Evolutionary conservation across 768 basidiomycete genomes (phyloP), one percentile per base, ranked within the genome.

Genomic region (Macrolepiota fuliginosa): DNA sequence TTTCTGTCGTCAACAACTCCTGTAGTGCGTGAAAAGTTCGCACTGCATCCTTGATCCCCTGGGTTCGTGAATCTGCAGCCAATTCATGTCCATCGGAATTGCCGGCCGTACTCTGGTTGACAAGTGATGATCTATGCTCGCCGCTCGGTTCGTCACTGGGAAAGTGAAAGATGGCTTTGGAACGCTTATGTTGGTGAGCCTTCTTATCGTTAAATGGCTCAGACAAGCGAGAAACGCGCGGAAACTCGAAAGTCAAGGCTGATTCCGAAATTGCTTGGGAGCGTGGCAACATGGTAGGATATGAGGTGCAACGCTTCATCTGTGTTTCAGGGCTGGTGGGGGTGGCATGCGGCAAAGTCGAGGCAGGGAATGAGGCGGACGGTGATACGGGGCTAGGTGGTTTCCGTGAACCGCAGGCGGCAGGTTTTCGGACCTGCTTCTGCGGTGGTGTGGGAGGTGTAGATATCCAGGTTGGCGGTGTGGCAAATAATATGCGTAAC

Each of bases 1-100:
- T 77, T 77, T 98, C 96, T 0, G 94, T 96, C 61, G 84, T 79
- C 25, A 98, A 80, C 42, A 98, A 77, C 74, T 98, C 96, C 65
- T 86, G 80, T 54, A 98, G 82, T 5, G 93, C 90, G 68, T 97
- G 89, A 64, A 83, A 88, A 58, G 77, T 81, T 53, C 85, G 71
- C 13, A 78, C 65, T 37, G 77, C 69, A 52, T 88, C 86, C 66
- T 81, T 84, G 42, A 62, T 63, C 64, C 71, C 76, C 60, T 75
- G 74, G 22, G 39, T 50, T 69, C 70, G 66, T 68, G 71, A 32
- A 57, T 59, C 62, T 71, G 72, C 15, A 58, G 71, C 72, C 6
- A 68, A 58, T 37, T 69, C 72, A 58, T 70, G 66, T 55, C 74
- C 69, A 39, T 64, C 68, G 56, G 59, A 71, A 42, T 70, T 74